These are phyloP conservation scores for Fusarium caatingaense DNA, from an alignment of 2,329 filamentous ascomycete species.

Conservation along the genomic window DNA sequence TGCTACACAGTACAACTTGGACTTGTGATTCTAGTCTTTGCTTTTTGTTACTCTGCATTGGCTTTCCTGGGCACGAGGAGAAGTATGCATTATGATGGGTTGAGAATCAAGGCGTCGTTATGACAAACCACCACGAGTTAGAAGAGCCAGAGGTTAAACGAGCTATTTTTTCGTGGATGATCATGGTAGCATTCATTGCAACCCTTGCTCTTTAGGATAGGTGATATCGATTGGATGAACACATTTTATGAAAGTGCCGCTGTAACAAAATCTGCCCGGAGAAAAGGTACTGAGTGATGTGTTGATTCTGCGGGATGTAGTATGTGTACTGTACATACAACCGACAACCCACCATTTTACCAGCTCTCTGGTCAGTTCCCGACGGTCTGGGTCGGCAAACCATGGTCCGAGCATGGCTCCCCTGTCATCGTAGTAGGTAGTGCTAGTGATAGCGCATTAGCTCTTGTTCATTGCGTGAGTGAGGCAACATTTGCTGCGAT, in stretches of 20 bases:
- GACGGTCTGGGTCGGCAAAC: conserved; percentile 52
- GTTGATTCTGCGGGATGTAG: background rate
- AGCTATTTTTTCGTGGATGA: background rate
- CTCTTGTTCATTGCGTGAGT: conserved; percentile 3
- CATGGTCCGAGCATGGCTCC: conserved; percentile 48
- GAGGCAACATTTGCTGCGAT: background rate
- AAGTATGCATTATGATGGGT: conserved; percentile 33
- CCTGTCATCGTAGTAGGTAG: conserved; percentile 40
- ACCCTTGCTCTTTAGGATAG: background rate
- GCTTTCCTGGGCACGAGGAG: conserved; percentile 8
- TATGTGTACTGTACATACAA: conserved; percentile 19
- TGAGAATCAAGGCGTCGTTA: conserved; percentile 9
- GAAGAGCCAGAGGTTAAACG: conserved; percentile 1
- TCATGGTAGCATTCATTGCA: background rate
- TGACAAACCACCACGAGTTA: conserved; percentile 20
- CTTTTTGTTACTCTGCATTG: conserved; percentile 8
- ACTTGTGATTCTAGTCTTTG: conserved; percentile 8
- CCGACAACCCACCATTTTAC: conserved; percentile 44
- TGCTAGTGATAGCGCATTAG: conserved; percentile 23
- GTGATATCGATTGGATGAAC: background rate
- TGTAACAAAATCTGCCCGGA: background rate
- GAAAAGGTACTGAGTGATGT: background rate
- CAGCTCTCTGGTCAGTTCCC: conserved; percentile 50
- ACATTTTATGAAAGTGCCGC: background rate
- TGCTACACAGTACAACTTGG: conserved; percentile 31